These are phyloP conservation scores for Cladorrhinum sp. DNA, from an alignment of 2,329 filamentous ascomycete species.

Conservation along the genomic window DNA sequence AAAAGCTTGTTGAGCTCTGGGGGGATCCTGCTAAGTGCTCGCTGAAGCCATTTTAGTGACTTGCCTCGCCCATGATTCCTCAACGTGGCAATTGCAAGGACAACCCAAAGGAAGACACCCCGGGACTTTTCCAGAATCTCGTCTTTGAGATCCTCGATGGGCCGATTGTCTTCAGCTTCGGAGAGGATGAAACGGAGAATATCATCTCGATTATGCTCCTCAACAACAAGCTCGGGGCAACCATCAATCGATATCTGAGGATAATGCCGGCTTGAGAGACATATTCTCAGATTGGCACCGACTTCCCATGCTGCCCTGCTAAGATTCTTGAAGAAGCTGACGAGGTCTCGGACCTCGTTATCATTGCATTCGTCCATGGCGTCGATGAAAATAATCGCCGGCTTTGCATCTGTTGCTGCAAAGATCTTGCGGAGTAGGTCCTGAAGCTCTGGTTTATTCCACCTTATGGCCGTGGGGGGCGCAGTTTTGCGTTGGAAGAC, in stretches of 20 bases:
- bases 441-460: constrained; percentile 2
- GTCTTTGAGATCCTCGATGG: constrained; percentile 14
- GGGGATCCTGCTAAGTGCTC: background rate
- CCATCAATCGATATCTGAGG: constrained; percentile 16
- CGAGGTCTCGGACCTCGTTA: constrained; percentile 14
- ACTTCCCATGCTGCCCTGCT: background rate
- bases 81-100: constrained; percentile 18
- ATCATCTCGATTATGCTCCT: background rate
- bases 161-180: constrained; percentile 4
- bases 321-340: constrained; percentile 14
- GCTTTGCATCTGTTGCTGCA: background rate
- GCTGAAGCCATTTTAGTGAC: background rate
- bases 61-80: constrained; percentile 29
- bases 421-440: background rate
- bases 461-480: background rate
- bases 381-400: constrained; percentile 16
- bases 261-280: constrained; percentile 20
- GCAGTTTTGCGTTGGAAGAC: background rate
- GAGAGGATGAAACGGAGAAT: background rate
- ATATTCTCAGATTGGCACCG: background rate
- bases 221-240: constrained; percentile 7
- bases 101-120: constrained; percentile 25
- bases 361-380: constrained; percentile 25
- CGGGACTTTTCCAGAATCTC: constrained; percentile 11
- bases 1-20: background rate